phyloP scores from a whole-genome alignment of 345 rosid species.

The Kernera saxatilis region DNA sequence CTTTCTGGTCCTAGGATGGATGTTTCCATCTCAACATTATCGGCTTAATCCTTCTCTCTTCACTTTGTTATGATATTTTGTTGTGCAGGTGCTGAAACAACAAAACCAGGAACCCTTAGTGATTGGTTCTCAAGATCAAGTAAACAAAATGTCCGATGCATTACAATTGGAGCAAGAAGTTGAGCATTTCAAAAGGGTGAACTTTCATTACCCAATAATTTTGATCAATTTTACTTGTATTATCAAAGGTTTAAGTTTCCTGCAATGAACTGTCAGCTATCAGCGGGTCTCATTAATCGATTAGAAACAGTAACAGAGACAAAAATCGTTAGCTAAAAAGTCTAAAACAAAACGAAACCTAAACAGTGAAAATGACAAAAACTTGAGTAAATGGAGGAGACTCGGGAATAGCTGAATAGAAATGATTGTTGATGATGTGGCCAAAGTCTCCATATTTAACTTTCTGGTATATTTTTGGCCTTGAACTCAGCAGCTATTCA shows the following conservation, averaged over 20 bases:
- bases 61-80: neutral
- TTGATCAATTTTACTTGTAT: neutral
- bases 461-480: neutral
- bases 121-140: constrained; percentile 18
- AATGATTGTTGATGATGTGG: neutral
- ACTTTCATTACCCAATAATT: neutral
- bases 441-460: neutral
- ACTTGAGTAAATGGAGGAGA: neutral
- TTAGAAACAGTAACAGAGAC: neutral
- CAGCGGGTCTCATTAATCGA: neutral
- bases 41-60: neutral
- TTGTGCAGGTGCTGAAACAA: constrained; percentile 38
- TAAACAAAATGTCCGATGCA: constrained; percentile 8
- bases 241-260: neutral
- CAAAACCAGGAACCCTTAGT: constrained; percentile 2
- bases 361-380: neutral
- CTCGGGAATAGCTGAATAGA: neutral
- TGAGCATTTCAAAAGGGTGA: constrained; percentile 42
- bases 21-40: neutral
- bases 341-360: neutral
- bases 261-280: neutral
- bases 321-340: neutral
- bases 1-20: neutral
- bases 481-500: constrained; percentile 35
- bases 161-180: constrained; percentile 34